phyloP scores from a whole-genome alignment of 1,284 basidiomycete genomes.

The Lignosus rhinocerotis region DNA sequence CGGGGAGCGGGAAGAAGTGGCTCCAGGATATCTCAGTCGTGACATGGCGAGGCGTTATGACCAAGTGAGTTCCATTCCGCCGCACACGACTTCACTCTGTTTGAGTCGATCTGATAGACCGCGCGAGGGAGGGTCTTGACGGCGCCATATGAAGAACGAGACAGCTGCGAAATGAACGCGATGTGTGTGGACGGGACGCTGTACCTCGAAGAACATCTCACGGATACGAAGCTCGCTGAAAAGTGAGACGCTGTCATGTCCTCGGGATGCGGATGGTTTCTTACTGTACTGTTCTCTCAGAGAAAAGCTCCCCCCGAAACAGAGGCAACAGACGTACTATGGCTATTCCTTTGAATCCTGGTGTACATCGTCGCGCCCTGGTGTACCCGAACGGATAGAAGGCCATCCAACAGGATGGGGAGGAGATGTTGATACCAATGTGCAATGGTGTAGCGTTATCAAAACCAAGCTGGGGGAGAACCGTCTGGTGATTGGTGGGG shows the following conservation, averaged over 20 bases:
- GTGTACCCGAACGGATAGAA: slow-evolving; percentile 24
- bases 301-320: slow-evolving; percentile 59
- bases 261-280: slow-evolving; percentile 6
- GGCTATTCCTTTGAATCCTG: slow-evolving; percentile 89
- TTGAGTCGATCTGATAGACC: slow-evolving; percentile 11
- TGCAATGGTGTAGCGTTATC: slow-evolving; percentile 95
- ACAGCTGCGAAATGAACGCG: slow-evolving; percentile 84
- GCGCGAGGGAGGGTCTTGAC: slow-evolving; percentile 66
- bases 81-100: no score
- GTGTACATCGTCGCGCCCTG: slow-evolving; percentile 57
- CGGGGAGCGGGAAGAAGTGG: slow-evolving; percentile 31
- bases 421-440: slow-evolving; percentile 89
- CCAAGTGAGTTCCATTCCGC: slow-evolving; percentile 62
- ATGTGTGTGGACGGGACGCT: slow-evolving; percentile 77
- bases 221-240: slow-evolving; percentile 53
- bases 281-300: slow-evolving; percentile 37
- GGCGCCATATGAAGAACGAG: slow-evolving; percentile 79
- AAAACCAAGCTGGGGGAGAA: slow-evolving; percentile 84
- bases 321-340: slow-evolving; percentile 66
- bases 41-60: slow-evolving; percentile 90
- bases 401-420: slow-evolving; percentile 65
- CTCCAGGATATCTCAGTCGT: slow-evolving; percentile 58
- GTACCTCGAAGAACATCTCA: slow-evolving; percentile 83
- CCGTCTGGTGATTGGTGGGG: slow-evolving; percentile 88
- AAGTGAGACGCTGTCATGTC: slow-evolving; percentile 48